A percentile compares a stretch with the other conserved stretches of the same genome.
Conservation (phyloP, 805 yeast species). For the Ogataea populi-albae region DNA sequence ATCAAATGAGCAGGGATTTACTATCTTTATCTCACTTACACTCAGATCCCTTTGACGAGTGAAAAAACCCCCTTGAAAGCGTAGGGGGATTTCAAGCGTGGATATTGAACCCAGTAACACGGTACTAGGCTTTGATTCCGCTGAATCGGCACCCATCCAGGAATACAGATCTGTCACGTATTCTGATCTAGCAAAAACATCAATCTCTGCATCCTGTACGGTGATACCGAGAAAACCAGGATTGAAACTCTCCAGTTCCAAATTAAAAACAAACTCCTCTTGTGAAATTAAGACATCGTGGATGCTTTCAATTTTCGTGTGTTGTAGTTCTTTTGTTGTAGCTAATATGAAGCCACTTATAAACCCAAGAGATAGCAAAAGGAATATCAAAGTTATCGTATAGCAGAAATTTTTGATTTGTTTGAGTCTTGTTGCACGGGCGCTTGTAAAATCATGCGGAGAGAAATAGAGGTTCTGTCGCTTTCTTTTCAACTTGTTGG, state of each 20-base stretch:
- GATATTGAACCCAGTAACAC: slow-evolving; percentile 70
- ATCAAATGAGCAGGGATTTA: slow-evolving; percentile 61
- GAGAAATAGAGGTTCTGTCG: slow-evolving; percentile 30
- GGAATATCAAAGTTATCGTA: slow-evolving; percentile 42
- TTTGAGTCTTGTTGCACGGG: slow-evolving; percentile 27
- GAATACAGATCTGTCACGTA: slow-evolving; percentile 30
- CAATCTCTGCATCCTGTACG: slow-evolving; percentile 67
- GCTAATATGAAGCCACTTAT: slow-evolving; percentile 82
- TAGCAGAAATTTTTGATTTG: slow-evolving; percentile 37
- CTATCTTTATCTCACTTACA: slow-evolving; percentile 64
- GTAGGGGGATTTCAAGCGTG: slow-evolving; percentile 66
- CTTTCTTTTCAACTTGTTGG: slow-evolving; percentile 19
- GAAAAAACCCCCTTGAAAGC: slow-evolving; percentile 76
- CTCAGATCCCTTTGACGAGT: slow-evolving; percentile 57
- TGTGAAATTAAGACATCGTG: slow-evolving; percentile 73
- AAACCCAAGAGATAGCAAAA: slow-evolving; percentile 70
- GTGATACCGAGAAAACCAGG: slow-evolving; percentile 78
- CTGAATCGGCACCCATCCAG: slow-evolving; percentile 1
- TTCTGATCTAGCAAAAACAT: slow-evolving; percentile 76
- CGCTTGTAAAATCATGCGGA: slow-evolving; percentile 37
- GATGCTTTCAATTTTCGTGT: slow-evolving; percentile 58
- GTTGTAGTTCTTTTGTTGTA: slow-evolving; percentile 76
- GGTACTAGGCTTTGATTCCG: slow-evolving; percentile 36
- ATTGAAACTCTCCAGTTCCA: slow-evolving; percentile 75
- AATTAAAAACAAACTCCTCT: slow-evolving; percentile 80